Percentiles rank a stretch among this genome's conserved stretches.
Conservation (phyloP, 2,329 filamentous ascomycete species). For the Phyllosticta capitalensis region DNA sequence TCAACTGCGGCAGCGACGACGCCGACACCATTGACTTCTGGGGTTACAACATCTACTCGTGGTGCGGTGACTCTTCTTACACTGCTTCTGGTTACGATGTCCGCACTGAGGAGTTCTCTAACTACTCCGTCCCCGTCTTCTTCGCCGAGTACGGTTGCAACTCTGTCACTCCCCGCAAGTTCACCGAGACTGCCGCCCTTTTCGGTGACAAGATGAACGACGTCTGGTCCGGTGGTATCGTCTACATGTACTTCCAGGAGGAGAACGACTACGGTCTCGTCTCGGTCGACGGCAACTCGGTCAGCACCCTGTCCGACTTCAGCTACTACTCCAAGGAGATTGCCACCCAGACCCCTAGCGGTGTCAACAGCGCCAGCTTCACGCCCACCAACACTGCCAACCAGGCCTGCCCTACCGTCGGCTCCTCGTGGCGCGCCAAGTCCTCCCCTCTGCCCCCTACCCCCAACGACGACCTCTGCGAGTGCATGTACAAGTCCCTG, state of each 20-base stretch:
- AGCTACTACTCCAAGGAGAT: slow-evolving; percentile 61
- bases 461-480: slow-evolving; percentile 69
- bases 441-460: slow-evolving; percentile 63
- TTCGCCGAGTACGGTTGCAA: slow-evolving; percentile 99
- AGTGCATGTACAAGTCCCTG: slow-evolving; percentile 72
- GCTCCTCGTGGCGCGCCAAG: slow-evolving; percentile 58
- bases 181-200: slow-evolving; percentile 75
- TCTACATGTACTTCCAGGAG: slow-evolving; percentile 98
- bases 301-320: slow-evolving; percentile 65
- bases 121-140: slow-evolving; percentile 91
- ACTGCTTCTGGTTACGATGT: slow-evolving; percentile 67
- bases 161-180: slow-evolving; percentile 59
- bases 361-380: slow-evolving; percentile 59
- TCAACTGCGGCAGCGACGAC: slow-evolving; percentile 68
- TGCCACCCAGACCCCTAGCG: slow-evolving; percentile 54
- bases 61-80: slow-evolving; percentile 83
- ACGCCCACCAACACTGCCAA: slow-evolving; percentile 60
- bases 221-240: slow-evolving; percentile 91
- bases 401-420: slow-evolving; percentile 59
- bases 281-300: slow-evolving; percentile 47
- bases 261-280: slow-evolving; percentile 81
- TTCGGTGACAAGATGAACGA: slow-evolving; percentile 71
- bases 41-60: slow-evolving; percentile 99
- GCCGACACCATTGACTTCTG: slow-evolving; percentile 80
- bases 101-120: slow-evolving; percentile 75